phyloP scores from a whole-genome alignment of 257 asterid genomes.

The Solanum virginianum region DNA sequence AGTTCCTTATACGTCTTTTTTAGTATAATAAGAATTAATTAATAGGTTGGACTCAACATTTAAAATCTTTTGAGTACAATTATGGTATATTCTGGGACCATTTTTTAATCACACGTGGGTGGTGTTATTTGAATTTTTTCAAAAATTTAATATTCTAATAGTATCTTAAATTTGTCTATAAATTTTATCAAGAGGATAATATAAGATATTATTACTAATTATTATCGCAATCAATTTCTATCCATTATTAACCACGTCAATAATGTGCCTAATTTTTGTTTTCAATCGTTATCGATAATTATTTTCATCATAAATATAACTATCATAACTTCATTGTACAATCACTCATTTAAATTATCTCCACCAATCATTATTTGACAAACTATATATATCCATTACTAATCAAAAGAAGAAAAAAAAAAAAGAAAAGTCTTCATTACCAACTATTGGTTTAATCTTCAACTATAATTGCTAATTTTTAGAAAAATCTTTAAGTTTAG shows the following conservation, averaged over 20 bases:
- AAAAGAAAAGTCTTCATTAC: too few species aligned
- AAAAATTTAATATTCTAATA: too few species aligned
- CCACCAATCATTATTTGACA: neutral
- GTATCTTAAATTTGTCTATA: too few species aligned
- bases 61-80: neutral
- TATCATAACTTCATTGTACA: fast-evolving
- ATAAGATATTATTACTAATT: too few species aligned
- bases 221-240: too few species aligned
- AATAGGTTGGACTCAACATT: neutral
- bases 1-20: neutral
- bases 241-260: neutral
- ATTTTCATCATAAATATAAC: neutral
- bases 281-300: neutral
- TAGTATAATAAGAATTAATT: neutral
- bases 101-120: neutral
- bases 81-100: neutral
- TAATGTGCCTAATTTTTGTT: neutral
- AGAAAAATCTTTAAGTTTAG: too few species aligned
- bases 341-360: neutral
- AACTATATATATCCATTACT: too few species aligned
- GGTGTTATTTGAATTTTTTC: neutral
- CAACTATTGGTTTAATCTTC: too few species aligned
- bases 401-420: too few species aligned
- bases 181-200: too few species aligned
- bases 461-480: too few species aligned